Evolutionary conservation across 73 alveolate genomes (phyloP).

Genomic region (Paramecium octaurelia): DNA sequence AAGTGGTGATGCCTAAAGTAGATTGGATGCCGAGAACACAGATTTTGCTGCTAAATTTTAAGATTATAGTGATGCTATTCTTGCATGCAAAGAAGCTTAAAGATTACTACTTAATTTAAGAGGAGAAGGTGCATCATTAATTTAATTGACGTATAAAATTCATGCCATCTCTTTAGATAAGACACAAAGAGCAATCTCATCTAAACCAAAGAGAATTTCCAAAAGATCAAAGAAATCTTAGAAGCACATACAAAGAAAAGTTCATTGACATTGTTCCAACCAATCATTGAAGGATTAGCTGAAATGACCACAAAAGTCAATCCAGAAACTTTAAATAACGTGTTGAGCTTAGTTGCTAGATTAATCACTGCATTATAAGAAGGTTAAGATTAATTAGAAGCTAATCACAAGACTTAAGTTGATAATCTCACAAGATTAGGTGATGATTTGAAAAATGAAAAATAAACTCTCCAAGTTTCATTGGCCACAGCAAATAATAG

Average conservation of each 20-base stretch:
- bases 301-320: conserved; percentile 50
- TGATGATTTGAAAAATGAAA: conserved; percentile 33
- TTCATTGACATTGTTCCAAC: background rate
- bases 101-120: conserved; percentile 1
- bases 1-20: background rate
- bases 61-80: conserved; percentile 44
- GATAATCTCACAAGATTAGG: conserved; percentile 34
- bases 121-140: conserved; percentile 21
- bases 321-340: conserved; percentile 45
- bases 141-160: background rate
- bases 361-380: conserved; percentile 35
- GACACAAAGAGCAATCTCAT: conserved; percentile 19
- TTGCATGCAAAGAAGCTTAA: conserved; percentile 40
- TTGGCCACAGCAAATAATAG: conserved; percentile 31
- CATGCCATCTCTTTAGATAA: background rate
- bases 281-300: conserved; percentile 44
- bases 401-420: conserved; percentile 6
- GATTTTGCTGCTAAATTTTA: conserved; percentile 18
- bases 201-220: conserved; percentile 25
- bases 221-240: conserved; percentile 31
- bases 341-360: conserved; percentile 22
- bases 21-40: conserved; percentile 39
- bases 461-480: conserved; percentile 21
- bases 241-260: conserved; percentile 46
- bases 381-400: conserved; percentile 43